These are phyloP conservation scores for Zygoascus ofunaensis DNA, from an alignment of 805 yeast species.

Conservation along the genomic window DNA sequence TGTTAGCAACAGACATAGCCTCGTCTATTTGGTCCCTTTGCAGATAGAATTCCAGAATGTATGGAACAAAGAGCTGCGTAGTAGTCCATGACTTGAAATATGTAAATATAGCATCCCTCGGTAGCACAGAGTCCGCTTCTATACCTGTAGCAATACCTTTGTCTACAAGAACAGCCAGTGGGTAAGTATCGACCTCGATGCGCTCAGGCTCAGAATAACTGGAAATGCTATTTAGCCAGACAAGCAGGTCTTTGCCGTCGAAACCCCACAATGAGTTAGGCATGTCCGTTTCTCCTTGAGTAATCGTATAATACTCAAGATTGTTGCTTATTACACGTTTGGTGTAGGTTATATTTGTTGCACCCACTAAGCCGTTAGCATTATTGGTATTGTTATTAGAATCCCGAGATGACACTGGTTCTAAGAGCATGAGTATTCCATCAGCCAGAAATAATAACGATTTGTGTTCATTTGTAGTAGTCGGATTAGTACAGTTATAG, in stretches of 20 bases:
- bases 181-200: slow-evolving; percentile 39
- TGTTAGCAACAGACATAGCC: slow-evolving; percentile 23
- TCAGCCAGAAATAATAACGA: slow-evolving; percentile 28
- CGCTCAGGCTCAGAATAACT: slow-evolving; percentile 6
- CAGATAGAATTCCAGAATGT: slow-evolving; percentile 25
- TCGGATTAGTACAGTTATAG: background rate
- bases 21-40: slow-evolving; percentile 11
- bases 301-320: slow-evolving; percentile 30
- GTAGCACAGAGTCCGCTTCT: slow-evolving; percentile 35
- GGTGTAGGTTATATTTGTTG: slow-evolving; percentile 13
- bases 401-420: slow-evolving; percentile 8
- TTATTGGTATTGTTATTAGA: background rate
- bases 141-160: slow-evolving; percentile 43
- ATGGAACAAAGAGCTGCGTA: slow-evolving; percentile 28
- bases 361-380: slow-evolving; percentile 1
- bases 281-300: slow-evolving; percentile 12
- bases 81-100: slow-evolving; percentile 25
- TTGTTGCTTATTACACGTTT: slow-evolving; percentile 26
- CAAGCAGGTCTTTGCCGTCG: slow-evolving; percentile 30
- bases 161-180: slow-evolving; percentile 37
- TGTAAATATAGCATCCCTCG: slow-evolving; percentile 27
- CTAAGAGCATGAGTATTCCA: slow-evolving; percentile 28
- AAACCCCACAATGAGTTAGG: slow-evolving; percentile 33
- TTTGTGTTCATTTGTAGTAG: background rate
- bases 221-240: slow-evolving; percentile 17